Base-by-base conservation (phyloP, 306 rosid species). In the Gastrolobium bilobum region DNA sequence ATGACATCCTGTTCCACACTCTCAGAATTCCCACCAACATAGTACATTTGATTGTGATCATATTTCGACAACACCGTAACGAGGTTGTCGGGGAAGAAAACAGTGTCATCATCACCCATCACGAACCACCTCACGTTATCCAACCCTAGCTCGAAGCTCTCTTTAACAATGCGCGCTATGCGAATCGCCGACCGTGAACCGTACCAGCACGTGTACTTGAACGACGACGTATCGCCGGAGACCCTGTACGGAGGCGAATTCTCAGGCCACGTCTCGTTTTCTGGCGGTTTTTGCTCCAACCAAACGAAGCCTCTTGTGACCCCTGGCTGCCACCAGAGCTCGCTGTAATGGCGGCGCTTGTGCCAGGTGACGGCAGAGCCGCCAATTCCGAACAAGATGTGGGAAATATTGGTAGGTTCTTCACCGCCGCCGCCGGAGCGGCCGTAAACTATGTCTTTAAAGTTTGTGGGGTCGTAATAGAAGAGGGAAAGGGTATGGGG, bases 91-190 rank as follows among this genome's bases (percentile, higher is more conserved):
- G 86, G 42, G 51, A 93, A 93, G 68, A 91, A 91, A 0, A 91
- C 87, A 0, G 98, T 93, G n/a, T 93, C 98, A 1, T 93, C 98
- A 1, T 93, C 98, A 1, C 95, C 95, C 98, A 93, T 83, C 2
- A 93, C 97, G 7, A 93, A 91, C 98, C 98, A 91, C 71, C 97
- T 84, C 48, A 91, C 88, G 8, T 86, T 74, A 0, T 77, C 81
- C 52, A 85, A 0, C 4, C 91, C 92, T 7, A 93, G 7, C 52
- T 93, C 92, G 39, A 90, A 93, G 61, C 90, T 90, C 85, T 93
- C 97, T 60, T 93, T 90, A 44, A 93, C 84, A 35, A 91, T 93
- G 7, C 98, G 79, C 1, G 95, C 93, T 5, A 91, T 71, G 3
- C 92, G 87, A 30, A 88, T 78, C 1, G 97, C 95, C 0, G 97